Conservation (phyloP, 768 basidiomycete species). For the Auricularia sp. region DNA sequence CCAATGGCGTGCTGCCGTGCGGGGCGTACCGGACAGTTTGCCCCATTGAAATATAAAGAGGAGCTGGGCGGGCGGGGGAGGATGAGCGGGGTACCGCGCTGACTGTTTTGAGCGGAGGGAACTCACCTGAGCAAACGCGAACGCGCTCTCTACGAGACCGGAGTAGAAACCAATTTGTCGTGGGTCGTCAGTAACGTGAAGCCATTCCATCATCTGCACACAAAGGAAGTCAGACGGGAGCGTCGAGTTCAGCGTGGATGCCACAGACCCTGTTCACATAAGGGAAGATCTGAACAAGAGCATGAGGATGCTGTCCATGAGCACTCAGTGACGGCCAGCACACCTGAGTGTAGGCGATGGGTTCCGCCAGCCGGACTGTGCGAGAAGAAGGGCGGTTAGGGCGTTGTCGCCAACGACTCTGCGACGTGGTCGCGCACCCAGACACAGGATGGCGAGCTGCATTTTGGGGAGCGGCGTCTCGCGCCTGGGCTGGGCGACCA, state of each 20-base stretch:
- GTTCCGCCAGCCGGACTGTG: not conserved
- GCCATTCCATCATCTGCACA: slow-evolving; percentile 44
- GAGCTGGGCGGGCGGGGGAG: slow-evolving; percentile 31
- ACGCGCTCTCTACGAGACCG: slow-evolving; percentile 57
- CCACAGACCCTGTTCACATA: slow-evolving; percentile 39
- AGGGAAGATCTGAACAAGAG: slow-evolving; percentile 43
- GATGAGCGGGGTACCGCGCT: too few relatives aligned
- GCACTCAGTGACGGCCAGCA: not conserved
- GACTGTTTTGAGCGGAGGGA: too few relatives aligned
- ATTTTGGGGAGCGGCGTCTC: slow-evolving; percentile 41
- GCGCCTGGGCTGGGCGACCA: slow-evolving; percentile 13
- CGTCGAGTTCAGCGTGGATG: not conserved
- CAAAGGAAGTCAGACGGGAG: not conserved
- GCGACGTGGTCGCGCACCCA: slow-evolving; percentile 31
- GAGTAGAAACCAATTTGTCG: slow-evolving; percentile 63
- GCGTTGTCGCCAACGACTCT: slow-evolving; percentile 17
- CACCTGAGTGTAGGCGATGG: slow-evolving; percentile 32
- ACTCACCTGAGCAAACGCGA: slow-evolving; percentile 31
- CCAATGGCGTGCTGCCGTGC: not conserved
- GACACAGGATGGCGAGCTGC: slow-evolving; percentile 46
- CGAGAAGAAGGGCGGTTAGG: not conserved
- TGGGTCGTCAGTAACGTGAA: slow-evolving; percentile 47
- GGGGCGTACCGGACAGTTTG: slow-evolving; percentile 38
- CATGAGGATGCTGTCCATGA: not conserved
- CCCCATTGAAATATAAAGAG: slow-evolving; percentile 57